Percentiles rank a stretch among this genome's conserved stretches.
These are phyloP conservation scores for Rhazya stricta DNA, from an alignment of 257 asterid species.

Conservation along the genomic window DNA sequence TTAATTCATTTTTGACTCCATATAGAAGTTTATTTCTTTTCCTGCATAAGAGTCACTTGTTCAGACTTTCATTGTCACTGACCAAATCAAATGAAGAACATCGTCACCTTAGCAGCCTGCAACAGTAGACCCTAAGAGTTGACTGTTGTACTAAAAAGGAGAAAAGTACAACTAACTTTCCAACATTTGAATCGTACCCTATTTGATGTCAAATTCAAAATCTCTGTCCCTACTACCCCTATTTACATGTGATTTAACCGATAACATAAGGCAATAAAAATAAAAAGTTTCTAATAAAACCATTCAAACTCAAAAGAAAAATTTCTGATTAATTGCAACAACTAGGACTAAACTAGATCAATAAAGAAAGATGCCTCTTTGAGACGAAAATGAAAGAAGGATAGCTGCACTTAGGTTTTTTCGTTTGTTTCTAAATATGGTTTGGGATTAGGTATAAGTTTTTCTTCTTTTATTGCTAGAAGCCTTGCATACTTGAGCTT, in stretches of 20 bases:
- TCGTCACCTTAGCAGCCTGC: neutral
- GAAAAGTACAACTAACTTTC: neutral
- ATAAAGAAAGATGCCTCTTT: neutral
- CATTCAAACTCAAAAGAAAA: neutral
- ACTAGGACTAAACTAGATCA: neutral
- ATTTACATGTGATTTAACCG: neutral
- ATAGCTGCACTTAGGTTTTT: neutral
- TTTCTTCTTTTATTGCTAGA: neutral
- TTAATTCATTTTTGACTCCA: neutral
- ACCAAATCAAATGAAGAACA: constrained; percentile 4
- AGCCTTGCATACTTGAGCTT: neutral
- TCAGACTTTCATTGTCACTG: constrained; percentile 14
- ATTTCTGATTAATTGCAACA: neutral
- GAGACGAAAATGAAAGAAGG: neutral
- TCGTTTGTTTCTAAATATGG: neutral
- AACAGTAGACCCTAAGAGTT: neutral
- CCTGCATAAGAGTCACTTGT: neutral
- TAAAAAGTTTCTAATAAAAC: neutral
- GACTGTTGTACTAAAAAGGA: constrained; percentile 6
- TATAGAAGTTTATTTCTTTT: neutral
- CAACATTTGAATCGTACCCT: neutral
- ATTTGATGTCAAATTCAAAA: neutral
- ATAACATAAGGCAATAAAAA: neutral
- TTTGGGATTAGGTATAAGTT: neutral
- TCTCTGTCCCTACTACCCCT: neutral